Percentiles rank a stretch among this genome's conserved stretches.
Evolutionary conservation across 2,329 filamentous ascomycete genomes (phyloP).

Genomic region (Alternaria sp.): DNA sequence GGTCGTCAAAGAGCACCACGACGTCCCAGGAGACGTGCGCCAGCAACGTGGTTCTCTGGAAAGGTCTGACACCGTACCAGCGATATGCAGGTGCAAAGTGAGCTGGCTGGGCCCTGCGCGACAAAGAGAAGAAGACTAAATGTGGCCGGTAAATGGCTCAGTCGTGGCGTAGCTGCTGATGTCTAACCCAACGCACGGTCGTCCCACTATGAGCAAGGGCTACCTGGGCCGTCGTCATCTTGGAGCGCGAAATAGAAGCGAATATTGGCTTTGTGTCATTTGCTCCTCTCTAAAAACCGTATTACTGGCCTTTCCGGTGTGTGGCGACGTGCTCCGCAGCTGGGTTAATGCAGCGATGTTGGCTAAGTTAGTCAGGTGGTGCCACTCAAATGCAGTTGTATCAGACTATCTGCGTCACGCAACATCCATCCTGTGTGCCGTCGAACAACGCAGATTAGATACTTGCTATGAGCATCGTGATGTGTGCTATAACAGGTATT

Average conservation of each 20-base stretch:
- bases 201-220: constrained; percentile 30
- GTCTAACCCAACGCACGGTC: constrained; percentile 20
- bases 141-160: constrained; percentile 1
- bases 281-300: constrained; percentile 19
- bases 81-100: constrained; percentile 12
- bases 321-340: constrained; percentile 30
- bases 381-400: constrained; percentile 2
- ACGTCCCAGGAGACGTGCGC: constrained; percentile 10
- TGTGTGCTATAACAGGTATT: constrained; percentile 20
- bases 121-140: constrained; percentile 2
- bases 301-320: constrained; percentile 18
- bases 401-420: constrained; percentile 16
- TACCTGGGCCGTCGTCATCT: constrained; percentile 38
- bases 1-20: constrained; percentile 10
- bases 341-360: constrained; percentile 12
- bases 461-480: constrained; percentile 14
- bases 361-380: constrained; percentile 25
- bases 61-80: constrained; percentile 6
- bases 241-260: constrained; percentile 25
- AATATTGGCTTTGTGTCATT: constrained; percentile 38
- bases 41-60: constrained; percentile 24
- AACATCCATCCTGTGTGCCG: constrained; percentile 13
- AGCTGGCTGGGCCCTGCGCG: constrained; percentile 1
- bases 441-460: constrained; percentile 4
- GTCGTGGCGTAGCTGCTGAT: constrained; percentile 14